phyloP scores from a whole-genome alignment of 1,284 basidiomycete genomes.

The Ganoderma meredithae region DNA sequence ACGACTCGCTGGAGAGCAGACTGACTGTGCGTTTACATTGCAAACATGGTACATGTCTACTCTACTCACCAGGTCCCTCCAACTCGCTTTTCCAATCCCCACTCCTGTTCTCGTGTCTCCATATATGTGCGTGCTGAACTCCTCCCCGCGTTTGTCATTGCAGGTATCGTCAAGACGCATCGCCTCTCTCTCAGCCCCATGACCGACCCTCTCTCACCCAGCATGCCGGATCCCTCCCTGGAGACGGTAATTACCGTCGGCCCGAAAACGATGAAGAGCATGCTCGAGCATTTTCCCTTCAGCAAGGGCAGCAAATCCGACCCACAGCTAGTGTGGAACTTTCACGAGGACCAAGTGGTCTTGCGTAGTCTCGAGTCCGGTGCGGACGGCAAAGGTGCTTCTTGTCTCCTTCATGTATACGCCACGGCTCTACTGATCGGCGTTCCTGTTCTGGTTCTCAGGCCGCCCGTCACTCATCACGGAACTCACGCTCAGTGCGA shows the following conservation, averaged over 20 bases:
- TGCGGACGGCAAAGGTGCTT: slow-evolving; percentile 66
- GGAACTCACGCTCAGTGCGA: slow-evolving; percentile 73
- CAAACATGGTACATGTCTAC: slow-evolving; percentile 69
- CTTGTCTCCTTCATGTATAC: not conserved
- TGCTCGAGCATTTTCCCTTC: slow-evolving; percentile 82
- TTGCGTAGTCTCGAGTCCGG: slow-evolving; percentile 74
- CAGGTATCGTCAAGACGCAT: slow-evolving; percentile 84
- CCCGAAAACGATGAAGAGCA: slow-evolving; percentile 71
- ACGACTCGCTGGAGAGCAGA: slow-evolving; percentile 73
- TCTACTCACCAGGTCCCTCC: not conserved
- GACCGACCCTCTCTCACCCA: slow-evolving; percentile 66
- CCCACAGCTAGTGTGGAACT: slow-evolving; percentile 80
- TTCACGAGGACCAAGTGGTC: slow-evolving; percentile 67
- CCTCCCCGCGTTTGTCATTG: not conserved
- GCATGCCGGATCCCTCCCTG: slow-evolving; percentile 56
- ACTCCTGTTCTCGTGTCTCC: not conserved
- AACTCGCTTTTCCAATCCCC: slow-evolving; percentile 5
- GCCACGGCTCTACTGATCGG: not conserved
- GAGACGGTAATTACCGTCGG: slow-evolving; percentile 76
- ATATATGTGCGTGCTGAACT: slow-evolving; percentile 16
- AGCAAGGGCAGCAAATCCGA: slow-evolving; percentile 68
- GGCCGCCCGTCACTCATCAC: slow-evolving; percentile 72
- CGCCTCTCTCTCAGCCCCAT: slow-evolving; percentile 66
- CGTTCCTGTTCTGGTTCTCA: slow-evolving; percentile 35
- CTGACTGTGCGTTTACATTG: slow-evolving; percentile 77